These are phyloP conservation scores for Kurtzmaniella natalensis DNA, from an alignment of 1,139 yeast genomes.

Conservation along the genomic window DNA sequence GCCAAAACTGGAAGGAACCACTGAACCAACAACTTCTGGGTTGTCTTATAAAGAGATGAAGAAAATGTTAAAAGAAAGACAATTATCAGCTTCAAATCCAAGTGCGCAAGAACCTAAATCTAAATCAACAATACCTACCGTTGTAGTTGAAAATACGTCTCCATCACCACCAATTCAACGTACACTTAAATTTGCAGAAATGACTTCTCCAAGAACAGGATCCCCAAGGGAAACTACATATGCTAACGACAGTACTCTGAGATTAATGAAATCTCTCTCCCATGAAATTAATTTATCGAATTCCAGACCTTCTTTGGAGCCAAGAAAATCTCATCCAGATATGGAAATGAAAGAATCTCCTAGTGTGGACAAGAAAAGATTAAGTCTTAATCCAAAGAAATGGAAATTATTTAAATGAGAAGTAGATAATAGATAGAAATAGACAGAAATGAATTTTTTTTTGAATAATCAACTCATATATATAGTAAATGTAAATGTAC, in stretches of 20 bases:
- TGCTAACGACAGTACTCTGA: conserved; percentile 5
- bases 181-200: conserved; percentile 5
- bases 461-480: no score
- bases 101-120: background rate
- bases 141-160: conserved; percentile 1
- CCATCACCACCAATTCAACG: conserved; percentile 5
- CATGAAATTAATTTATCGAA: conserved; percentile 23
- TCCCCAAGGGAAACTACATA: background rate
- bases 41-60: conserved; percentile 37
- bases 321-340: conserved; percentile 40
- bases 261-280: conserved; percentile 25
- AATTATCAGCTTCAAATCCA: conserved; percentile 7
- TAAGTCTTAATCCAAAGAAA: no score
- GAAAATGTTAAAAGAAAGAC: conserved; percentile 17
- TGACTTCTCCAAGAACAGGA: conserved; percentile 6
- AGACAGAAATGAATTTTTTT: no score
- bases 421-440: conserved; percentile 10
- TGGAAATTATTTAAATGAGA: conserved; percentile 40
- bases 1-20: conserved; percentile 10
- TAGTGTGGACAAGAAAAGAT: conserved; percentile 22
- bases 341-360: conserved; percentile 11
- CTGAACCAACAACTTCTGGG: conserved; percentile 13
- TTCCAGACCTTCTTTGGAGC: conserved; percentile 31
- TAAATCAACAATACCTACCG: no score
- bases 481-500: no score